A percentile compares a stretch with the other conserved stretches of the same genome.
Conservation (phyloP, 805 yeast species). For the Yarrowia sp. region DNA sequence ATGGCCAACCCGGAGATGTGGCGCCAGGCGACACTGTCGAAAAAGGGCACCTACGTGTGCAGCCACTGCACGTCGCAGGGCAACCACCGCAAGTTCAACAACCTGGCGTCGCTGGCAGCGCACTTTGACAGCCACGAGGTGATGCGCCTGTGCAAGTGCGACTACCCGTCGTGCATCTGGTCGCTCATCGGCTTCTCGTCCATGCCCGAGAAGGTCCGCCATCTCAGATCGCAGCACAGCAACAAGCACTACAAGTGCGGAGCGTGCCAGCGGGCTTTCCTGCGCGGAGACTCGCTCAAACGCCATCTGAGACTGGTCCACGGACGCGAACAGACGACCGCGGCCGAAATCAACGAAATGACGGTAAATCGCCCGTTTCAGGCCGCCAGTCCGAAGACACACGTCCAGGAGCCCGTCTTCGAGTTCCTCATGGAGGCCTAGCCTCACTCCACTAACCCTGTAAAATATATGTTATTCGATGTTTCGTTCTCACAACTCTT, state of each 20-base stretch:
- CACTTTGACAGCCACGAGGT: neutral
- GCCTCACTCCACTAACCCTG: no score
- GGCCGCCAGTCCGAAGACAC: neutral
- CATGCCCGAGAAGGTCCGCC: neutral
- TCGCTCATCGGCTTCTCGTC: slow-evolving; percentile 7
- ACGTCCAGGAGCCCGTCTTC: neutral
- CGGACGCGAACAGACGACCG: neutral
- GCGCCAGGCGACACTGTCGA: neutral
- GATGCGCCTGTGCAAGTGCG: neutral
- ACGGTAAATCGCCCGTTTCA: neutral
- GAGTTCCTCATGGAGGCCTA: no score
- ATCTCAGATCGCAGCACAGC: neutral
- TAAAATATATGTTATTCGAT: no score
- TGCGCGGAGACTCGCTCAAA: slow-evolving; percentile 1
- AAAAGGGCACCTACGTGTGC: slow-evolving; percentile 21
- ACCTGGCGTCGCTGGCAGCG: neutral
- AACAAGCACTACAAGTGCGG: slow-evolving; percentile 1
- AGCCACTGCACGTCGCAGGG: slow-evolving; percentile 4
- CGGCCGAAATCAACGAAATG: neutral
- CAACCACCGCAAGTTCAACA: neutral
- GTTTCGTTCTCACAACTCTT: no score
- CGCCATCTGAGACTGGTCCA: slow-evolving; percentile 2
- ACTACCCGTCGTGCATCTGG: neutral
- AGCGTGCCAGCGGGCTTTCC: neutral
- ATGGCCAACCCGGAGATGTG: slow-evolving; percentile 11